A percentile compares a stretch with the other conserved stretches of the same genome.
phyloP scores from a whole-genome alignment of 495 filamentous ascomycete species.

The Neurospora sp. region DNA sequence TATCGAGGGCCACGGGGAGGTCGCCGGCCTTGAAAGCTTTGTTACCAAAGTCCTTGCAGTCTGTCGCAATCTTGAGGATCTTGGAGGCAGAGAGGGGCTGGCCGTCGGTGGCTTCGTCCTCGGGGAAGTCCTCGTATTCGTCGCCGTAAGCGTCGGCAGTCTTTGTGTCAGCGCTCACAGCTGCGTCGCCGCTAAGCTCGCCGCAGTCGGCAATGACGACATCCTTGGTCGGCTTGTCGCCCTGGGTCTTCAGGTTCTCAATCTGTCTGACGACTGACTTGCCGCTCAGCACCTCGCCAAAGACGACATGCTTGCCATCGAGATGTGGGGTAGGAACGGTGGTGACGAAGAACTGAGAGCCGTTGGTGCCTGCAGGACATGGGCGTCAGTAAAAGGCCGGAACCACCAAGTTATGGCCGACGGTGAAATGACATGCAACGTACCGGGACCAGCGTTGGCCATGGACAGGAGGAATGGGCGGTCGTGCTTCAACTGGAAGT shows the following conservation, averaged over 20 bases:
- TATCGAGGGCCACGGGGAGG: constrained; percentile 62
- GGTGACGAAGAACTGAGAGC: constrained; percentile 96
- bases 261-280: constrained; percentile 86
- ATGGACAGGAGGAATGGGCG: constrained; percentile 92
- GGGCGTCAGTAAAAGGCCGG: constrained; percentile 7
- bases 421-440: constrained; percentile 12
- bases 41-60: constrained; percentile 88
- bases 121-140: constrained; percentile 91
- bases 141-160: constrained; percentile 74
- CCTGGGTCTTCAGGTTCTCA: constrained; percentile 72
- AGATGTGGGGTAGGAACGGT: constrained; percentile 90
- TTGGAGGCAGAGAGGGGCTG: constrained; percentile 47
- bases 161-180: constrained; percentile 50
- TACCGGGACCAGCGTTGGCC: constrained; percentile 95
- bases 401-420: background rate
- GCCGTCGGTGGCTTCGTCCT: constrained; percentile 52
- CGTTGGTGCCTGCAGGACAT: constrained; percentile 61
- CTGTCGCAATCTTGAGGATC: constrained; percentile 69
- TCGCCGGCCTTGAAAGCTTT: constrained; percentile 77
- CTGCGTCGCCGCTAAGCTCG: constrained; percentile 63
- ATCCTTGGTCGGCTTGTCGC: constrained; percentile 69
- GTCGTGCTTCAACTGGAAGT: constrained; percentile 87
- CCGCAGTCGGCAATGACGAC: constrained; percentile 78
- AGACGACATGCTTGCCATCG: constrained; percentile 96
- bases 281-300: constrained; percentile 87